Base-by-base conservation (phyloP, 371 early-diverging fungal genomes). In the Coemansia linderi region DNA sequence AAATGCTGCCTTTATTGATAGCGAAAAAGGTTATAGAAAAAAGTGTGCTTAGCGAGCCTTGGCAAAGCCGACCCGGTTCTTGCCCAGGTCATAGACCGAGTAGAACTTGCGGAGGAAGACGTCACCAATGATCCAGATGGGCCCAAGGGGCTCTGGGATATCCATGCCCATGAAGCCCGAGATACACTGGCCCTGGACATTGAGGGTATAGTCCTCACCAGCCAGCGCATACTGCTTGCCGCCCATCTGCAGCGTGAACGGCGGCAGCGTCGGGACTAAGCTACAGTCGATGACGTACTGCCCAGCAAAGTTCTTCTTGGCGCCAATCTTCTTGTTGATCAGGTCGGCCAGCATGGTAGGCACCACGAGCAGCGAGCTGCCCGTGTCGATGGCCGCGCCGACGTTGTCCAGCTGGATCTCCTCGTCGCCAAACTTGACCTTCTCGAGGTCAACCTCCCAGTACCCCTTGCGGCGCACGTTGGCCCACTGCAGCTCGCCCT, bases 81-180 rank as follows among this genome's bases (percentile, higher is more conserved):
- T 91, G 57, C 91, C 93, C 39, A 93, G 84, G 68, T 94, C 92
- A 78, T 95, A 97, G 57, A 94, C 87, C 36, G 96, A 89, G 82
- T 95, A 95, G 80, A 86, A 96, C 81, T 90, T 91, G 68, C 97
- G 89, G 59, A 97, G 81, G 85, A 96, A 96, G 19, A 91, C 94
- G 81, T 96, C 96, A 29, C 98, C 97, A 31, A 96, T 88, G 68
- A 93, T 86, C 90, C 90, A 90, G 60, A 90, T 84, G 41, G 88
- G 88, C 10, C 88, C 90, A 40, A 86, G 81, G 29, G 88, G 87
- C 70, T 82, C 87, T 38, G 91, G 91, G 71, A 92, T 88, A 67
- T 96, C 95, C 81, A 93, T 85, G 41, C 94, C 95, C 91, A 93
- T 92, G 80, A 97, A 96, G 13, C 94, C 95, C 41, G 93, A 93